Base-by-base conservation (phyloP, 768 basidiomycete species). In the Cystofilobasidium capitatum region DNA sequence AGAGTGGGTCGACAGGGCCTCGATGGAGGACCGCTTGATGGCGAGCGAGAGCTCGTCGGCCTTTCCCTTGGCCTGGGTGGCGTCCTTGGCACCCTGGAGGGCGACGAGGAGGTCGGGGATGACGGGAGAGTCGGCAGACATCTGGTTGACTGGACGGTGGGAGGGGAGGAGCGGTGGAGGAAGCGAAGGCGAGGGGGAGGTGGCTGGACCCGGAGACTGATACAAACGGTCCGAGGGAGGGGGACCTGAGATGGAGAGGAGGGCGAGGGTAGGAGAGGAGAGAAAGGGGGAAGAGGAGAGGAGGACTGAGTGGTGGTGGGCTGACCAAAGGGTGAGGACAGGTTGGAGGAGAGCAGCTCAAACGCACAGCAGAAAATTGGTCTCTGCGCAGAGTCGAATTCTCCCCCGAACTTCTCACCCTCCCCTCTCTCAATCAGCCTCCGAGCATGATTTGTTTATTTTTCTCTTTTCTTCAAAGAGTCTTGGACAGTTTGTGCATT, bases 61-160 rank as follows among this genome's bases (percentile, higher is more conserved):
- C 26, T 62, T 61, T 29, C 66, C 66, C 60, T 67, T 67, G 51
- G 66, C 66, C 59, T 61, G 60, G 20, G 47, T 49, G 35, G 59
- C 66, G 26, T 67, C 66, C 66, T 67, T 67, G 26, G 66, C 66
- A 6, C 24, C 45, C 39, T 49, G 51, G 49, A 67, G 66, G 49
- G 66, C 58, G 31, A 47, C 60, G 64, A 69, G 37, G 26, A 73
- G 87, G 74, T 86, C 83, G 71, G 83, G 85, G 20, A 81, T 86
- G 54, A 74, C 79, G 63, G 76, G 73, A 24, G 75, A 76, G 36
- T 64, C 74, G 63, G 76, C n/a, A 78, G 79, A 20, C 76, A 78
- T 45, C 76, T 20, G 40, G 51, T 54, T 5, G 9, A 33, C 9
- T 24, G 58, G n/a, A 58, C 44, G 65, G 44, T 67, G 81, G 64